These are phyloP conservation scores for Limnanthes douglasii DNA, from an alignment of 345 rosid species.

Conservation along the genomic window DNA sequence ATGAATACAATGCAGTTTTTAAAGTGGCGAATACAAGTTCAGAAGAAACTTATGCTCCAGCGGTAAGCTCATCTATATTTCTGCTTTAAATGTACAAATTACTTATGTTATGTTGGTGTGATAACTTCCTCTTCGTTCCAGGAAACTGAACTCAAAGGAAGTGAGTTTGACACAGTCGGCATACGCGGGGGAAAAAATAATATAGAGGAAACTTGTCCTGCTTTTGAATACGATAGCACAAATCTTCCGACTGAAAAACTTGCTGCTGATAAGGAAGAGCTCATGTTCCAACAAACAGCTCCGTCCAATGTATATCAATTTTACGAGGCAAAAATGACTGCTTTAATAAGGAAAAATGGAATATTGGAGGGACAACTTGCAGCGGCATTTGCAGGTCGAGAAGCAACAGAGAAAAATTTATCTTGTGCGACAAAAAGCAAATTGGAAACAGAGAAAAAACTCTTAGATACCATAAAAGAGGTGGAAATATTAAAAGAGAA, in stretches of 20 bases:
- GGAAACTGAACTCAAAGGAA: constrained; percentile 27
- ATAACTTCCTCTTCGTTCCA: constrained; percentile 17
- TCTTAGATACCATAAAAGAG: constrained; percentile 49
- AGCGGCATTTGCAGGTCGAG: constrained; percentile 50
- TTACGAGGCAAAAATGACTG: constrained; percentile 62
- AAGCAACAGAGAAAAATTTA: constrained; percentile 57
- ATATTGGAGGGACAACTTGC: constrained; percentile 65
- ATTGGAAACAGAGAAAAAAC: constrained; percentile 74
- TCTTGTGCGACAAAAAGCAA: constrained; percentile 56
- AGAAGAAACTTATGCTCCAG: constrained; percentile 27
- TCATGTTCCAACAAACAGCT: constrained; percentile 31
- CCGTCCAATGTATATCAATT: constrained; percentile 51
- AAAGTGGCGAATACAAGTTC: constrained; percentile 37
- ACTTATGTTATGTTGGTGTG: neutral
- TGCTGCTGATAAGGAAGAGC: constrained; percentile 26
- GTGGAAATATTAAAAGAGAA: constrained; percentile 81
- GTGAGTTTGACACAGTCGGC: constrained; percentile 18
- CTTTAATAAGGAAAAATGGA: constrained; percentile 60
- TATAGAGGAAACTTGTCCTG: constrained; percentile 30
- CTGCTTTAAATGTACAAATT: neutral
- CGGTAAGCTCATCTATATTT: constrained; percentile 15
- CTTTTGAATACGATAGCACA: constrained; percentile 25
- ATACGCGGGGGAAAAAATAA: constrained; percentile 29
- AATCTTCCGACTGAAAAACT: constrained; percentile 20
- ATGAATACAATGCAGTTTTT: constrained; percentile 27